Evolutionary conservation across 2,329 filamentous ascomycete species (phyloP), one percentile per base, ranked within the genome.

Genomic region (Phaeosphaeria sp.): DNA sequence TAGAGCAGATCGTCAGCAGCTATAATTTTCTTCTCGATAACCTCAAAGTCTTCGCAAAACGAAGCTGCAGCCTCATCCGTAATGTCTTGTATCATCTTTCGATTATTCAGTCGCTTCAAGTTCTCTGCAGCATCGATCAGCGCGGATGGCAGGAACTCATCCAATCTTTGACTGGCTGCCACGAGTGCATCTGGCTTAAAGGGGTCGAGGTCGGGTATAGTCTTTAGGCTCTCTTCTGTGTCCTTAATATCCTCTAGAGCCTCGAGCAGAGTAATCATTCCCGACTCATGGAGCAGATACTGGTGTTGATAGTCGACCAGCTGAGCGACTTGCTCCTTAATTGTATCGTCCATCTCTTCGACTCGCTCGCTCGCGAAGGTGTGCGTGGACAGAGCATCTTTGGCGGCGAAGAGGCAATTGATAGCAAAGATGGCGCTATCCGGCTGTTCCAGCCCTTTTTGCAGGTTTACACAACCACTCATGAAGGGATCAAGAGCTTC

Each of bases 51-150:
- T 30, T 85, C 83, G 65, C 93, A 96, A 78, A 99, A 99, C 52
- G 81, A 84, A 66, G 92, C 89, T 0, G 93, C 91, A 0, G 93
- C 94, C 63, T 91, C 87, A 67, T 96, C 91, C 0, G 92, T 95
- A 49, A 97, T 86, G 47, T 88, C 83, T 48, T 91, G 86, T 15
- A 90, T 89, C 56, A 96, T 79, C 11, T 83, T 83, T 1, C 90
- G 86, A 68, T 91, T 91, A 60, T 90, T 88, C 1, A 99, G 79
- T 43, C 86, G 82, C 63, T 89, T 89, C 24, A 98, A 77, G 59
- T 92, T 91, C 50, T 95, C 91, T 67, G 91, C 88, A 2, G 93
- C 93, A 74, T 99, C 95, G 83, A 97, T 94, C 27, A 97, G 83
- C 2, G 94, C 95, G 1, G 92, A 96, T 0, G 95, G 93, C 22